Evolutionary conservation across 768 basidiomycete genomes (phyloP), one percentile per base, ranked within the genome.

Genomic region (Hydnomerulius pinastri): DNA sequence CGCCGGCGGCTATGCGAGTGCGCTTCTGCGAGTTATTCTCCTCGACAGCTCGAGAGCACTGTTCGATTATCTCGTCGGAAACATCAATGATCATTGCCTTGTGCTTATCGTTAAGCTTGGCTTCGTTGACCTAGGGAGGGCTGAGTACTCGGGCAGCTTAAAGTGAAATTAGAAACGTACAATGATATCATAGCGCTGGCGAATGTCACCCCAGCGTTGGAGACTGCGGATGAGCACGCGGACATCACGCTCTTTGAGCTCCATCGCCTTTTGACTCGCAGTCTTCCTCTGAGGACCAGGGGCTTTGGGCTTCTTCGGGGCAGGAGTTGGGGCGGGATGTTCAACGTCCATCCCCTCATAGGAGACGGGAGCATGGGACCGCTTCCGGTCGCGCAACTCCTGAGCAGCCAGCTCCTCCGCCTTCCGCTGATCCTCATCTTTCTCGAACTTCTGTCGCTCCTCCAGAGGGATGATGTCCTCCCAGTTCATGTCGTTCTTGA

Each of bases 401-500:
- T 84, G 81, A 6, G 86, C 73, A 42, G 74, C 78, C 50, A 85
- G 63, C 52, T 92, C 88, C 59, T 92, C 87, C 30, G 80, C 81
- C 61, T 83, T 85, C 50, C 81, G 77, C 50, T 86, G 78, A 53
- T 87, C 86, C 52, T 92, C 87, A 56, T 95, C 94, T 24, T 80
- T 79, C 53, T 92, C 92, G 37, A 87, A 82, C 65, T 82, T 85
- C 68, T 87, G 84, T 6, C 97, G 86, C 61, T 93, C 93, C 20
- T 95, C 93, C 8, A 89, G 67, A 15, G 97, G 97, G 60, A 99
- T 98, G 69, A 99, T 98, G 54, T 98, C 97, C 65, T 99, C 97
- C 97, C 97, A 99, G 62, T 71, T 92, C 84, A 96, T 93, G 72
- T 98, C 96, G 65, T 94, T 92, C 80, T 98, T 98, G 65, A 99